Base-by-base conservation (phyloP, 805 yeast species). In the Kodamaea leandrae region DNA sequence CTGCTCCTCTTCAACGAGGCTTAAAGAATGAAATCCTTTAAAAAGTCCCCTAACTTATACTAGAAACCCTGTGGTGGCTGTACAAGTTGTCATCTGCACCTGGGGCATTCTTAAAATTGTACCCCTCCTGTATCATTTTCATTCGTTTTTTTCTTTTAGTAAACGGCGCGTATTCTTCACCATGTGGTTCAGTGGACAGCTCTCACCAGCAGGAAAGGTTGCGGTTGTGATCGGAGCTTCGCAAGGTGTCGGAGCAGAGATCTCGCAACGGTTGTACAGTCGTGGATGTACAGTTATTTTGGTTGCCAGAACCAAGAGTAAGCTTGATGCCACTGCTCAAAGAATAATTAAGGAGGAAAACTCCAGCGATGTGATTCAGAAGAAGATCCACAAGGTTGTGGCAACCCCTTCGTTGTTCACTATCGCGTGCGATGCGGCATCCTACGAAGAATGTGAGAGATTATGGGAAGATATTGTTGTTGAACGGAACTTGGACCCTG, bases 191-290 rank as follows among this genome's bases (percentile, higher is more conserved):
- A 23, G n/a, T 14, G 36, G 32, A 4, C 15, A 38, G 25, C 27
- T 38, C 18, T 16, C 34, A 3, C n/a, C 21, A 8, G 19, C 24
- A 32, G 74, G 75, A 19, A 76, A 74, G 55, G 57, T 76, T 1
- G 89, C 83, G 2, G 72, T 91, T 13, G 73, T 91, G n/a, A 78
- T 96, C 0, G 99, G 99, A 3, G 98, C 88, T 0, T 88, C 96
- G 0, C 99, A 91, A 55, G 99, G 99, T 0, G 68, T 91, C 1
- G 99, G 99, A 0, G 80, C 80, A 3, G 86, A 83, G 27, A 61
- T 91, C 42, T 96, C 95, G 0, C 65, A 67, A 30, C 70, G 75
- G 41, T 65, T 82, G 34, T 77, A 72, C 42, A 45, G 68, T 2
- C 51, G 57, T 14, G 81, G 83, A 3, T 84, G 89, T 26, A 73